These are phyloP conservation scores for Collybia mongolica DNA, from an alignment of 768 basidiomycete genomes.

Conservation along the genomic window DNA sequence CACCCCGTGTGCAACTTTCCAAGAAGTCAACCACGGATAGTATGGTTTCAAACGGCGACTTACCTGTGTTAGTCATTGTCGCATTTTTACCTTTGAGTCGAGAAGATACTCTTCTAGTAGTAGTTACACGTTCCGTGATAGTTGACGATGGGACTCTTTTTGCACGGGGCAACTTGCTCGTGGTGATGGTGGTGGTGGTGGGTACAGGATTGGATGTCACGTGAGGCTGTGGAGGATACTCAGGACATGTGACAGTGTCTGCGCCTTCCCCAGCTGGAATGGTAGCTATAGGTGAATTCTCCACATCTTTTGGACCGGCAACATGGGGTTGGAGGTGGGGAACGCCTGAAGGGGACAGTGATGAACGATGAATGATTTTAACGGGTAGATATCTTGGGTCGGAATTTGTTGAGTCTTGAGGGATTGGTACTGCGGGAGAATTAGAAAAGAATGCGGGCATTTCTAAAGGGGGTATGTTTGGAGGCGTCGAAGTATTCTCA, in stretches of 20 bases:
- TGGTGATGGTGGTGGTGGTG: background rate
- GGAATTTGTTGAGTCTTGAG: too few species aligned
- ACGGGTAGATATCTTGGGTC: too few species aligned
- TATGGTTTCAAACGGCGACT: background rate
- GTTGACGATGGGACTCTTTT: conserved; percentile 24
- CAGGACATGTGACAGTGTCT: too few species aligned
- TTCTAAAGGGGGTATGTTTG: background rate
- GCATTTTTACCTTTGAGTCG: conserved; percentile 20
- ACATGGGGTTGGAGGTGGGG: too few species aligned
- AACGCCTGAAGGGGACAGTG: too few species aligned
- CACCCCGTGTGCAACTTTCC: conserved; percentile 5
- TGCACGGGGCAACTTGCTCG: conserved; percentile 11
- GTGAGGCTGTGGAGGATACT: too few species aligned
- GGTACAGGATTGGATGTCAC: background rate
- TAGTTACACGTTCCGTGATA: conserved; percentile 29
- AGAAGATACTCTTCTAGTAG: conserved; percentile 31
- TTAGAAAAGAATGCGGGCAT: background rate
- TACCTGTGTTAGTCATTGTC: conserved; percentile 9
- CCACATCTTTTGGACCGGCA: too few species aligned
- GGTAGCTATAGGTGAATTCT: too few species aligned
- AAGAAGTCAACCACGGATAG: background rate
- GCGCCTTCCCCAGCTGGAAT: too few species aligned
- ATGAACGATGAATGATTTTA: too few species aligned
- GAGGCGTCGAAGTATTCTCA: background rate
- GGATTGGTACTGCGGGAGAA: background rate